A percentile compares a stretch with the other conserved stretches of the same genome.
Conservation (phyloP, 306 rosid species). For the Fragaria nilgerrensis region DNA sequence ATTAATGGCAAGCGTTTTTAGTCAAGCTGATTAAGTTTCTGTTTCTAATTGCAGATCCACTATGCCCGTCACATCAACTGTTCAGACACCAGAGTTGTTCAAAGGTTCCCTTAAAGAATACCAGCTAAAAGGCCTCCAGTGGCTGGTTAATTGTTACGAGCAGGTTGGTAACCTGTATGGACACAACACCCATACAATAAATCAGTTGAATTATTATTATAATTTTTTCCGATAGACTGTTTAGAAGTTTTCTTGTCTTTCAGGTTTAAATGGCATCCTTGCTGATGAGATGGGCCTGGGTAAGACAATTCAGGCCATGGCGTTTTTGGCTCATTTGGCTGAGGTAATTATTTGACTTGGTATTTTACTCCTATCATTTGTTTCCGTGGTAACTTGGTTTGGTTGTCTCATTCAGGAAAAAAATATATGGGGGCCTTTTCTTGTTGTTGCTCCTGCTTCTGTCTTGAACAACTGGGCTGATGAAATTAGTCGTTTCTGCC, state of each 20-base stretch:
- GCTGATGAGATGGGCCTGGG: constrained; percentile 99
- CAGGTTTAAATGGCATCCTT: constrained; percentile 97
- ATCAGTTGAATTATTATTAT: not conserved
- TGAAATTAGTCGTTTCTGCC: constrained; percentile 96
- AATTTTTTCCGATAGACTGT: constrained; percentile 26
- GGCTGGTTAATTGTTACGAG: constrained; percentile 99
- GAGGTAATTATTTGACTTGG: constrained; percentile 58
- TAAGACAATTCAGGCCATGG: constrained; percentile 99
- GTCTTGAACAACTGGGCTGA: constrained; percentile 98
- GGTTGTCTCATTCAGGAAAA: constrained; percentile 65
- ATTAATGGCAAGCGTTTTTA: constrained; percentile 17
- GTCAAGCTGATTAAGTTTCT: constrained; percentile 30
- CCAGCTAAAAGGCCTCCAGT: constrained; percentile 96
- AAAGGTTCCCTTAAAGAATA: constrained; percentile 84
- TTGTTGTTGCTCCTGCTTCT: constrained; percentile 97
- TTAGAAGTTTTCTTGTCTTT: constrained; percentile 28
- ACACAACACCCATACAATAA: not conserved
- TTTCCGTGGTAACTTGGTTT: constrained; percentile 28
- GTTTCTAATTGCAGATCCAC: constrained; percentile 69
- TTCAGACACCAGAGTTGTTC: constrained; percentile 84
- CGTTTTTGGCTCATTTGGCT: constrained; percentile 93
- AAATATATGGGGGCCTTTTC: constrained; percentile 99
- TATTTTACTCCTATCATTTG: constrained; percentile 18
- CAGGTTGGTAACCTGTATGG: constrained; percentile 57
- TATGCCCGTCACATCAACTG: constrained; percentile 97